Conservation (phyloP, 176 grass and related monocot genomes). For the bread wheat (Triticum aestivum) region DNA sequence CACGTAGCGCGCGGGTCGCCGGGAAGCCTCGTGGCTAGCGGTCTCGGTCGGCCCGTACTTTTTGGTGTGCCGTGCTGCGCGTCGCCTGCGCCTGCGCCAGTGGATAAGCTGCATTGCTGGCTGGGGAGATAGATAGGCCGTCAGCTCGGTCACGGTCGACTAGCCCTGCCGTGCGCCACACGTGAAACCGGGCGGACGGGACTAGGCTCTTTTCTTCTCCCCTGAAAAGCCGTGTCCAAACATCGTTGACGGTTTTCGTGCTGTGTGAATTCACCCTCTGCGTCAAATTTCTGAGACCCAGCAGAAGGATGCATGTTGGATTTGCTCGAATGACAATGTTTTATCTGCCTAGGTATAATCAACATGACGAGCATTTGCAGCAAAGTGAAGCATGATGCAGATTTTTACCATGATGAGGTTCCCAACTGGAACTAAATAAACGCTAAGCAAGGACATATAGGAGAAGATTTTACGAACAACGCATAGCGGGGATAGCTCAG, state of each 20-base stretch:
- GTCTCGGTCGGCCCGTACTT: background rate
- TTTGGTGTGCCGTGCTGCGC: background rate
- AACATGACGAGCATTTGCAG: too few species aligned
- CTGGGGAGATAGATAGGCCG: background rate
- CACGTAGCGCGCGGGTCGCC: background rate
- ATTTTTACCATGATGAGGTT: too few species aligned
- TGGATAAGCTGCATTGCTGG: background rate
- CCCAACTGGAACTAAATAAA: too few species aligned
- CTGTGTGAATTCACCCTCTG: background rate
- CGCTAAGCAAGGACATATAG: fast-evolving
- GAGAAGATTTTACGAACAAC: too few species aligned
- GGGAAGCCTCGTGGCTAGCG: background rate
- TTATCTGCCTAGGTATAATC: too few species aligned
- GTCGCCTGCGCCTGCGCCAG: background rate
- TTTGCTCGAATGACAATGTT: too few species aligned
- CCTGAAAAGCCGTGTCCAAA: background rate
- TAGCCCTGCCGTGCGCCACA: background rate
- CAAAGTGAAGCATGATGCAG: too few species aligned
- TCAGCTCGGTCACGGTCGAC: background rate
- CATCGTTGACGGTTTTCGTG: background rate
- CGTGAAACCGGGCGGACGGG: background rate
- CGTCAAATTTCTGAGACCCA: too few species aligned
- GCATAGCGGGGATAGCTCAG: constrained; percentile 82
- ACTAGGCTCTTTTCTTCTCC: background rate
- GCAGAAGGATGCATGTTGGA: too few species aligned